These are phyloP conservation scores for Candida caryicola DNA, from an alignment of 805 yeast species.

Conservation along the genomic window DNA sequence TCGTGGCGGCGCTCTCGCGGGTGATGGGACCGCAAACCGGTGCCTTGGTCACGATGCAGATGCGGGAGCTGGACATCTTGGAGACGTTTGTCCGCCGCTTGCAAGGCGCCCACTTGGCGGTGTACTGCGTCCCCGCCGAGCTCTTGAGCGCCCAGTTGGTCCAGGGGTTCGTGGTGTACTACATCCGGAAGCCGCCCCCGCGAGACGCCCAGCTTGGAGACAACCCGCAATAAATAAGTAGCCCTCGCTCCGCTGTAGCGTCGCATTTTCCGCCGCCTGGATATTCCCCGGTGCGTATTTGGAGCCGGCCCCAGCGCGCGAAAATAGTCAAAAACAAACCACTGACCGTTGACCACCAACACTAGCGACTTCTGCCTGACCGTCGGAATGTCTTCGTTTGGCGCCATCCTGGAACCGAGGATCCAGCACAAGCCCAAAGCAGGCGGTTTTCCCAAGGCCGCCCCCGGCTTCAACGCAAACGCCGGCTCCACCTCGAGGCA, in stretches of 20 bases:
- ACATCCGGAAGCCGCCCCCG: slow-evolving; percentile 9
- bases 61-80: slow-evolving; percentile 50
- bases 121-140: slow-evolving; percentile 32
- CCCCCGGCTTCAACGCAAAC: neutral
- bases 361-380: neutral
- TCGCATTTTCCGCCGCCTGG: no score
- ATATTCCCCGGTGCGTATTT: no score
- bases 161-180: slow-evolving; percentile 48
- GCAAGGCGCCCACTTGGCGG: slow-evolving; percentile 27
- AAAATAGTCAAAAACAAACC: slow-evolving; percentile 1
- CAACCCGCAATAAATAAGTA: no score
- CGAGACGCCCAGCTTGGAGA: neutral
- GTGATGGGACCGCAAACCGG: slow-evolving; percentile 35
- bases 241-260: no score
- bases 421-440: neutral
- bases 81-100: slow-evolving; percentile 43
- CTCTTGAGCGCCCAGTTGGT: slow-evolving; percentile 29
- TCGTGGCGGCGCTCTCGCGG: slow-evolving; percentile 41
- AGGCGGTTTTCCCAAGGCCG: neutral
- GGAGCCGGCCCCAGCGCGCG: neutral
- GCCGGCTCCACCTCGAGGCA: neutral
- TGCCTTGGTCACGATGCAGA: slow-evolving; percentile 47
- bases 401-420: neutral
- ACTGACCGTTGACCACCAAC: neutral
- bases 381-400: neutral